These are phyloP conservation scores for Fusarium sp. DNA, from an alignment of 2,329 filamentous ascomycete species.

Conservation along the genomic window DNA sequence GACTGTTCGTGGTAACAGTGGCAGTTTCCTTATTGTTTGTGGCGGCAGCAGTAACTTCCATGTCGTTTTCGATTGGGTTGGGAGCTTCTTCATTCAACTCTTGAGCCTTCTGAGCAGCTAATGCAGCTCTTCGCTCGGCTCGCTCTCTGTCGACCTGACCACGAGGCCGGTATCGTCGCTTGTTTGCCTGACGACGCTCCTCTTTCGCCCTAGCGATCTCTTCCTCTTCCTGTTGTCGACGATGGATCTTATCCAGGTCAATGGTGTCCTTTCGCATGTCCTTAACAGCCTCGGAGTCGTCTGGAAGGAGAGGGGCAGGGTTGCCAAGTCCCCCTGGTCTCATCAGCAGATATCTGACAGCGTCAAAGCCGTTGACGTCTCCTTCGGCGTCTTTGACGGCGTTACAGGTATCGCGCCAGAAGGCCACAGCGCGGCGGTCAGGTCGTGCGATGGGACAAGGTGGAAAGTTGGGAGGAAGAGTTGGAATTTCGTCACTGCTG, in stretches of 20 bases:
- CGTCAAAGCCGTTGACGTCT: slow-evolving; percentile 31
- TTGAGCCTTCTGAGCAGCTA: slow-evolving; percentile 8
- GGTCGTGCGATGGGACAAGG: slow-evolving; percentile 24
- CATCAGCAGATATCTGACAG: slow-evolving; percentile 41
- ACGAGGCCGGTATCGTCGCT: slow-evolving; percentile 42
- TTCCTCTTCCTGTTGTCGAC: slow-evolving; percentile 32
- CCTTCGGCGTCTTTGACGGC: slow-evolving; percentile 33
- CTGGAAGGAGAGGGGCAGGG: slow-evolving; percentile 38
- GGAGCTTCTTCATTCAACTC: background rate
- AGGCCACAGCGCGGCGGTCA: slow-evolving; percentile 4
- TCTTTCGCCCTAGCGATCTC: slow-evolving; percentile 33
- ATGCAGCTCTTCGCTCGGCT: slow-evolving; percentile 25
- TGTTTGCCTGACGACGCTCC: slow-evolving; percentile 40
- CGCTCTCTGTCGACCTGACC: slow-evolving; percentile 38
- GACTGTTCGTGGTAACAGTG: background rate
- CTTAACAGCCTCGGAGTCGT: slow-evolving; percentile 29
- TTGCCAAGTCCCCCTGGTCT: slow-evolving; percentile 37
- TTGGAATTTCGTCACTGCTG: background rate
- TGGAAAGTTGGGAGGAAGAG: slow-evolving; percentile 29
- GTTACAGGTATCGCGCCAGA: slow-evolving; percentile 41
- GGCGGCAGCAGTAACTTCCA: no score
- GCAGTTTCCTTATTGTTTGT: background rate
- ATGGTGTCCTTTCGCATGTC: slow-evolving; percentile 38
- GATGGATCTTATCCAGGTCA: slow-evolving; percentile 28
- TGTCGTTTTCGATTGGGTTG: background rate